Percentiles rank a stretch among this genome's conserved stretches.
Evolutionary conservation across 1,139 yeast genomes (phyloP).

Genomic region (Candida smagusa): DNA sequence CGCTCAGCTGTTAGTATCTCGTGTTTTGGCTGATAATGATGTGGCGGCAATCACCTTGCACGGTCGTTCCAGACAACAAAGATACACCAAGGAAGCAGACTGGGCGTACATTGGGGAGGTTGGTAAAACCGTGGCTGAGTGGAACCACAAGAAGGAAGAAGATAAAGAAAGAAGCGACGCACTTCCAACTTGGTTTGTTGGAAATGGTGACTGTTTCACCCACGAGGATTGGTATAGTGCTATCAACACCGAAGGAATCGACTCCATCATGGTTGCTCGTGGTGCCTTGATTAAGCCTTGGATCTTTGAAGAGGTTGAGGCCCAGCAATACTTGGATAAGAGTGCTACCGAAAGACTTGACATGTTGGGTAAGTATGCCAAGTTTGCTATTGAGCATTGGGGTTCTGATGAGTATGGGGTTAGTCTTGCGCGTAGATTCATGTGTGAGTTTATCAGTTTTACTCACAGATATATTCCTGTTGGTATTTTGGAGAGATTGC

Average conservation of each 20-base stretch:
- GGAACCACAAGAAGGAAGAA: slow-evolving; percentile 50
- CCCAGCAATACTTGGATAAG: slow-evolving; percentile 87
- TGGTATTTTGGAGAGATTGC: slow-evolving; percentile 84
- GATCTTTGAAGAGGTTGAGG: slow-evolving; percentile 94
- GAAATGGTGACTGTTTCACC: slow-evolving; percentile 91
- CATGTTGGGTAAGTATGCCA: slow-evolving; percentile 62
- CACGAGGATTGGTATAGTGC: slow-evolving; percentile 87
- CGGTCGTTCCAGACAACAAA: slow-evolving; percentile 93
- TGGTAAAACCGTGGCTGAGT: slow-evolving; percentile 62
- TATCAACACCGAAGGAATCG: slow-evolving; percentile 68
- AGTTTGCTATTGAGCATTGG: slow-evolving; percentile 93
- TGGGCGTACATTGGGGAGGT: slow-evolving; percentile 86
- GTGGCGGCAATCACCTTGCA: slow-evolving; percentile 91
- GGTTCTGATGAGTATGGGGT: slow-evolving; percentile 96
- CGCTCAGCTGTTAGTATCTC: slow-evolving; percentile 71
- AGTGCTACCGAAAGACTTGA: slow-evolving; percentile 85
- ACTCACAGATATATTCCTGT: slow-evolving; percentile 93
- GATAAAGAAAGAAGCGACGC: slow-evolving; percentile 51
- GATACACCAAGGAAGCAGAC: slow-evolving; percentile 87
- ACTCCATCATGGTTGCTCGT: slow-evolving; percentile 95
- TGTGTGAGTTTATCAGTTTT: slow-evolving; percentile 93
- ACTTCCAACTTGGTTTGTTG: slow-evolving; percentile 60
- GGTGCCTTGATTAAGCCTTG: slow-evolving; percentile 98
- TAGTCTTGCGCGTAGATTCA: slow-evolving; percentile 79
- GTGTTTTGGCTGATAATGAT: slow-evolving; percentile 73